These are phyloP conservation scores for Neurospora sp. DNA, from an alignment of 495 filamentous ascomycete genomes.

Conservation along the genomic window DNA sequence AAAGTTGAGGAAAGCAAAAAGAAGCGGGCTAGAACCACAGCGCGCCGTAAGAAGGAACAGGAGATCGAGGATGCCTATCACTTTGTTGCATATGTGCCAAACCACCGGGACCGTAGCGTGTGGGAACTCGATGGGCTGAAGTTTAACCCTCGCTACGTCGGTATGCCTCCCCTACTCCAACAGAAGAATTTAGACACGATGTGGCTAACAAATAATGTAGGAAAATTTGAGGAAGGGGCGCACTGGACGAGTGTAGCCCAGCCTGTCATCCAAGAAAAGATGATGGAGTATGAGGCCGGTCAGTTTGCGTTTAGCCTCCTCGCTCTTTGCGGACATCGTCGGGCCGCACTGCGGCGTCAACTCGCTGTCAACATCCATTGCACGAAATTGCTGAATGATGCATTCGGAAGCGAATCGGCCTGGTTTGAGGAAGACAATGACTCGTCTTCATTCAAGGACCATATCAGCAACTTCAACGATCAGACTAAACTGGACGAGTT, in stretches of 20 bases:
- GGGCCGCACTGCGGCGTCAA: conserved; percentile 14
- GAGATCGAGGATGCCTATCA: conserved; percentile 53
- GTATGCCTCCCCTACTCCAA: conserved; percentile 29
- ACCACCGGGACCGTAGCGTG: conserved; percentile 45
- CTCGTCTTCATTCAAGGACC: not conserved
- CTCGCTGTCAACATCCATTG: conserved; percentile 27
- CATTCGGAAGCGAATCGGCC: not conserved
- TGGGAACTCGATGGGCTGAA: conserved; percentile 91
- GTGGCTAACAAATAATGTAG: conserved; percentile 5
- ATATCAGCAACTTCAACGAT: conserved; percentile 3
- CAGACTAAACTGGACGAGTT: conserved; percentile 12
- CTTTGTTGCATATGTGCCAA: conserved; percentile 83
- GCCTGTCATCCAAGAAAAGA: conserved; percentile 30
- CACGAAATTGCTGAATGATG: conserved; percentile 18
- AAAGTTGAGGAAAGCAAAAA: conserved; percentile 44
- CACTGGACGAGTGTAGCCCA: conserved; percentile 33
- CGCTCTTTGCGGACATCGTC: conserved; percentile 33
- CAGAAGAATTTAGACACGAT: not conserved
- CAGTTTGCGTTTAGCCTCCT: conserved; percentile 35
- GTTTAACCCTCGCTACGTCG: conserved; percentile 58
- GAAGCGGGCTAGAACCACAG: conserved; percentile 14
- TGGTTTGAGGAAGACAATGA: not conserved
- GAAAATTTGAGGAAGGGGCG: conserved; percentile 6
- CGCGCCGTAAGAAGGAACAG: conserved; percentile 9
- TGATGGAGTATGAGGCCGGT: conserved; percentile 29